Evolutionary conservation across 75 land plant genomes (phyloP), one percentile per base, ranked within the genome.

Genomic region (Picea glauca): DNA sequence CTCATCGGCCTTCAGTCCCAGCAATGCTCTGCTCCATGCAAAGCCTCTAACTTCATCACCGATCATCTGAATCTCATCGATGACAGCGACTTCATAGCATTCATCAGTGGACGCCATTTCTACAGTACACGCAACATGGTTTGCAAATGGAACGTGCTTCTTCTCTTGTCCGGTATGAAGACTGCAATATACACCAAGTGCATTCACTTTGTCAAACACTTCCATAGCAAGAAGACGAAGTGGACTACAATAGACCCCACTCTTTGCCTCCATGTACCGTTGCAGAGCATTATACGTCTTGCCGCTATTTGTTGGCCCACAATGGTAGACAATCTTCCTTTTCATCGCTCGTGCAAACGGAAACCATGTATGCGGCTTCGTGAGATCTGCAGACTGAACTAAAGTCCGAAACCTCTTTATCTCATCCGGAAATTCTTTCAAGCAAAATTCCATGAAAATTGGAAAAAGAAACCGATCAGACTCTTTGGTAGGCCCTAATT

Each of bases 281-380:
- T 93, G 92, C 67, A 97, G 78, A 18, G 99, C 98, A 80, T 88
- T 95, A 66, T 93, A 95, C 0, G 98, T 97, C 65, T 97, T 97
- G 21, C 99, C 99, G 78, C 98, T 95, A 79, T 97, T 97, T 3
- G 98, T 97, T 0, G 99, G 99, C 54, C 99, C 99, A 73, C 93
- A 91, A 60, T 97, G 99, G 79, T 97, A 97, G 15, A 97, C 60
- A 8, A 97, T 86, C 82, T 86, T 92, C 31, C 99, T 83, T 58
- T 84, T 90, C 92, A 97, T 97, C 12, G 94, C 96, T 67, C 99
- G 88, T 2, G 99, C 93, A 86, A 97, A 93, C 2, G 99, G 99
- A 64, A 88, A 97, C 98, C 99, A 97, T 12, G 93, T 92, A 62
- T 97, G 96, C 1, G 99, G 99, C 81, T 85, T 88, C 6, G 98